Evolutionary conservation across 1,139 yeast genomes (phyloP).

Genomic region (Pneumocystis murina): DNA sequence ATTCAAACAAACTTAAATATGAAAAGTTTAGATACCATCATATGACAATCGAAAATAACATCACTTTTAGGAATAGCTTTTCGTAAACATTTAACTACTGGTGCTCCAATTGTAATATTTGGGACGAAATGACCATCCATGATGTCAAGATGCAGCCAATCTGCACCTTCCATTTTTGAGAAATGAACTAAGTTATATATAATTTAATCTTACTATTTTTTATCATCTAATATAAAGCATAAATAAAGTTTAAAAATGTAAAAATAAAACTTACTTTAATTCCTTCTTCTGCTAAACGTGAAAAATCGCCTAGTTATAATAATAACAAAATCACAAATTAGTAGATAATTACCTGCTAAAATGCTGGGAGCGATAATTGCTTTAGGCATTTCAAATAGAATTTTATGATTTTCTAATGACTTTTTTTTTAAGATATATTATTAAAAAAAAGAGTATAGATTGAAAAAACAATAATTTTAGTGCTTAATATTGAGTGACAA

Average conservation of each 20-base stretch:
- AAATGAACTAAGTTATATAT: not conserved
- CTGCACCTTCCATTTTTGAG: constrained; percentile 20
- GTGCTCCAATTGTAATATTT: constrained; percentile 85
- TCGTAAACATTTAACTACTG: constrained; percentile 68
- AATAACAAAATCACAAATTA: constrained; percentile 28
- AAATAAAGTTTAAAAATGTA: not conserved
- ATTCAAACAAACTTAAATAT: not conserved
- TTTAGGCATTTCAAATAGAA: constrained; percentile 8
- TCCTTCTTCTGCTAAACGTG: constrained; percentile 1
- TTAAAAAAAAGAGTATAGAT: too few relatives aligned
- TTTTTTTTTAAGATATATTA: not conserved
- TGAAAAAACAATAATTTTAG: too few relatives aligned
- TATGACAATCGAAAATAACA: constrained; percentile 92
- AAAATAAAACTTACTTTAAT: not conserved
- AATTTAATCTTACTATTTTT: not conserved
- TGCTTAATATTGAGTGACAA: too few relatives aligned
- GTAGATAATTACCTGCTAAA: constrained; percentile 43
- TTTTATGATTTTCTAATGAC: not conserved
- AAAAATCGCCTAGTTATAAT: constrained; percentile 48
- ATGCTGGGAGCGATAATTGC: constrained; percentile 93
- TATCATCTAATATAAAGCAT: not conserved
- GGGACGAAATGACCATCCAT: constrained; percentile 99
- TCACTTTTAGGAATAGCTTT: constrained; percentile 54
- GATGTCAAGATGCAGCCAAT: constrained; percentile 95
- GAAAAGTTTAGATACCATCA: constrained; percentile 57